phyloP scores from a whole-genome alignment of 2,329 filamentous ascomycete genomes.

The Tolypocladium guangdongense region DNA sequence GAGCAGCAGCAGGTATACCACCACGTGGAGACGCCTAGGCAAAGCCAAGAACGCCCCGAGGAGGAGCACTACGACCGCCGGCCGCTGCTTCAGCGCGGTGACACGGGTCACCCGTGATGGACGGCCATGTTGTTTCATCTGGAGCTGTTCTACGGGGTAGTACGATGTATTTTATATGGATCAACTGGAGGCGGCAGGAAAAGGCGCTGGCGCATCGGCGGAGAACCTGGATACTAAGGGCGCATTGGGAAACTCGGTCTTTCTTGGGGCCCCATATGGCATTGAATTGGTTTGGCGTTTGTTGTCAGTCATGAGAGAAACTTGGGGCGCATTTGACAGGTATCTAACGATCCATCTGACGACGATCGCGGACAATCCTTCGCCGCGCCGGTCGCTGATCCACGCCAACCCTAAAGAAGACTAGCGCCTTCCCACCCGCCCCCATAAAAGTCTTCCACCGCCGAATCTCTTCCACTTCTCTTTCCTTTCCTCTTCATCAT shows the following conservation, averaged over 20 bases:
- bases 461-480: constrained; percentile 5
- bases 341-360: not conserved
- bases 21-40: constrained; percentile 8
- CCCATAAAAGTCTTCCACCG: constrained; percentile 8
- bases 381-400: not conserved
- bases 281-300: not conserved
- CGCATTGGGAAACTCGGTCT: not conserved
- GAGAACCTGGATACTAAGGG: not conserved
- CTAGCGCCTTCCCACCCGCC: not conserved
- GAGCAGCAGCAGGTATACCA: constrained; percentile 12
- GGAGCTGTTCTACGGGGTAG: not conserved
- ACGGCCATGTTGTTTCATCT: not conserved
- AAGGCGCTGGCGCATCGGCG: not conserved
- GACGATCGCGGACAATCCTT: not conserved
- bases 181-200: not conserved
- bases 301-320: no score
- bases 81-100: constrained; percentile 23
- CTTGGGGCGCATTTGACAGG: no score
- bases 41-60: constrained; percentile 3
- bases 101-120: constrained; percentile 9
- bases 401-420: not conserved
- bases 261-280: not conserved
- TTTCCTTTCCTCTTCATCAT: constrained; percentile 29
- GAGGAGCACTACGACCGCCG: constrained; percentile 28
- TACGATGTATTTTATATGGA: not conserved